These are phyloP conservation scores for Fusarium papillatum DNA, from an alignment of 2,329 filamentous ascomycete species.

Conservation along the genomic window DNA sequence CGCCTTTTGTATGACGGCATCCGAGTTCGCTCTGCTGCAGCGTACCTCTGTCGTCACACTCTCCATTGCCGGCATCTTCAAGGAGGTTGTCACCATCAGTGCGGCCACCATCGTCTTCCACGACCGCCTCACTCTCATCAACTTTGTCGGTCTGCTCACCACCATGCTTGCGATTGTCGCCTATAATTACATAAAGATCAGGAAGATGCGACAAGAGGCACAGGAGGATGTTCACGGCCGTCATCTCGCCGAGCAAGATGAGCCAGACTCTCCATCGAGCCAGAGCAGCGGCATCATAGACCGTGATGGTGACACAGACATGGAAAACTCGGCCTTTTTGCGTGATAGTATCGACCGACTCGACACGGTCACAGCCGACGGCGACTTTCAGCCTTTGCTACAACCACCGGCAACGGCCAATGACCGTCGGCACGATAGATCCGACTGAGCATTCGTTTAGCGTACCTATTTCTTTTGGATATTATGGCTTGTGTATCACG, in stretches of 20 bases:
- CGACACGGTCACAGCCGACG: slow-evolving; percentile 56
- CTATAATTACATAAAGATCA: slow-evolving; percentile 97
- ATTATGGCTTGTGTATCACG: slow-evolving; percentile 29
- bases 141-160: slow-evolving; percentile 87
- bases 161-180: slow-evolving; percentile 88
- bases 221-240: slow-evolving; percentile 62
- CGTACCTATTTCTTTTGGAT: slow-evolving; percentile 30
- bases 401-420: slow-evolving; percentile 33
- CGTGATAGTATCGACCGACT: slow-evolving; percentile 52
- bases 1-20: slow-evolving; percentile 96
- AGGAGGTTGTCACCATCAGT: slow-evolving; percentile 96
- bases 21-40: slow-evolving; percentile 95
- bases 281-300: slow-evolving; percentile 58
- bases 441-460: slow-evolving; percentile 25
- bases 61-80: slow-evolving; percentile 98
- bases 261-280: slow-evolving; percentile 48
- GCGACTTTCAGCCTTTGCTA: slow-evolving; percentile 33
- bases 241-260: slow-evolving; percentile 50
- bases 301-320: slow-evolving; percentile 57
- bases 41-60: slow-evolving; percentile 96
- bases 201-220: slow-evolving; percentile 87
- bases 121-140: slow-evolving; percentile 88
- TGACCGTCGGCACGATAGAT: slow-evolving; percentile 29
- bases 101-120: slow-evolving; percentile 91
- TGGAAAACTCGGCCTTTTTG: slow-evolving; percentile 62